These are phyloP conservation scores for Cryomyces minteri DNA, from an alignment of 495 filamentous ascomycete species.

Conservation along the genomic window DNA sequence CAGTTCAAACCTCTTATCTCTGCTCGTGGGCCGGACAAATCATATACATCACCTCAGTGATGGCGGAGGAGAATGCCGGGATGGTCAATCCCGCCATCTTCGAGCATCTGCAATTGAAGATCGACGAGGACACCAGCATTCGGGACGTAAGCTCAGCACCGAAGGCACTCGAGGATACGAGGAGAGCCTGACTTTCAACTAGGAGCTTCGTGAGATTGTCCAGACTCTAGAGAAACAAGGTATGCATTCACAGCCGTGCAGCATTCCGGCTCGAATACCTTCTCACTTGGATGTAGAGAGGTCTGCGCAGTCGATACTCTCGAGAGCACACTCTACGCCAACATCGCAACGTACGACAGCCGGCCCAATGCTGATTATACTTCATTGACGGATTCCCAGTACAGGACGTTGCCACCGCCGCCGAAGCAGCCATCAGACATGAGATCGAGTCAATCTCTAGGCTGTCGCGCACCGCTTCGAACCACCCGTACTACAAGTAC, in stretches of 20 bases:
- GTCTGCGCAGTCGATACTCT: constrained; percentile 59
- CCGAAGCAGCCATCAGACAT: constrained; percentile 35
- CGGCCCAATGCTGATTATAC: not conserved
- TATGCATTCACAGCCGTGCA: constrained; percentile 17
- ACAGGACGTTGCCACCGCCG: constrained; percentile 28
- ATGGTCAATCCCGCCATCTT: constrained; percentile 74
- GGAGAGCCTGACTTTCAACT: constrained; percentile 2
- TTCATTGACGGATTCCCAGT: constrained; percentile 11
- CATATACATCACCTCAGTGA: not conserved
- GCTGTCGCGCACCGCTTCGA: constrained; percentile 52
- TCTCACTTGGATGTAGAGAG: constrained; percentile 23
- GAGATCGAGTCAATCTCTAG: constrained; percentile 35
- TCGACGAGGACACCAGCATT: constrained; percentile 68
- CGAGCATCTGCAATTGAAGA: constrained; percentile 67
- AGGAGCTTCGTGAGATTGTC: constrained; percentile 64
- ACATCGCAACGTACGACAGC: constrained; percentile 44
- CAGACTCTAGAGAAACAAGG: constrained; percentile 58
- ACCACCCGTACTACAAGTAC: constrained; percentile 91
- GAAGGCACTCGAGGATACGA: constrained; percentile 1
- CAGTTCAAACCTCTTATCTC: too few relatives aligned
- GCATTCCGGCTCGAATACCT: constrained; percentile 1
- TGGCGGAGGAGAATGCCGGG: not conserved
- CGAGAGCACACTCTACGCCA: constrained; percentile 77
- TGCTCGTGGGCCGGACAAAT: too few relatives aligned
- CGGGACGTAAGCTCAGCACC: constrained; percentile 41